These are phyloP conservation scores for Trebouxia sp. DNA, from an alignment of 139 green algal genomes.

Conservation along the genomic window DNA sequence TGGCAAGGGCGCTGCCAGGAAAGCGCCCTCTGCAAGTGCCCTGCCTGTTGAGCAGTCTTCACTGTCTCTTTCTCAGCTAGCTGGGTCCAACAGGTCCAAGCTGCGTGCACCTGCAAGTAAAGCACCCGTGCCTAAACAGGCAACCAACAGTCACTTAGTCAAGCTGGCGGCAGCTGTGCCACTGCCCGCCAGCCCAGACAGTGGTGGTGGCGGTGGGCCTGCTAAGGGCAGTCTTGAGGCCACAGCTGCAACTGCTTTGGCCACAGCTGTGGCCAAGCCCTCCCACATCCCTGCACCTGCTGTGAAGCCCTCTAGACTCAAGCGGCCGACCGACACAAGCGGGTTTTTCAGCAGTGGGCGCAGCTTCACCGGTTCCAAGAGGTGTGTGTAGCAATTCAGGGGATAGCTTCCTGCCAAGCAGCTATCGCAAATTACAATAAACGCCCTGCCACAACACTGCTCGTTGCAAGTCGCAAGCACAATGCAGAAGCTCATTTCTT, in stretches of 20 bases:
- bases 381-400: too few species aligned
- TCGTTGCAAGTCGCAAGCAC: too few species aligned
- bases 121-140: background rate
- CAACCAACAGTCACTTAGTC: background rate
- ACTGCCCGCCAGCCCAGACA: background rate
- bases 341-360: slow-evolving; percentile 23
- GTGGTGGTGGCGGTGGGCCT: background rate
- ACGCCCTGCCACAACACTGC: too few species aligned
- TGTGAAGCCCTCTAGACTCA: slow-evolving; percentile 3
- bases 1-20: background rate
- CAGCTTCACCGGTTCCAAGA: slow-evolving; percentile 11
- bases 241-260: background rate
- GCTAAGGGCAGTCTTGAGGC: background rate
- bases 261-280: slow-evolving; percentile 19
- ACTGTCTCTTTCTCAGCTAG: background rate
- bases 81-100: background rate
- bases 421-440: too few species aligned
- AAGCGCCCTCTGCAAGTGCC: background rate
- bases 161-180: slow-evolving; percentile 17
- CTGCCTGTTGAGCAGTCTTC: slow-evolving; percentile 1
- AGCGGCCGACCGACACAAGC: slow-evolving; percentile 1
- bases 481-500: too few species aligned
- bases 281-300: slow-evolving; percentile 12
- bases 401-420: too few species aligned
- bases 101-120: background rate